Evolutionary conservation across 768 basidiomycete genomes (phyloP).

Genomic region (Lentinus brumalis): DNA sequence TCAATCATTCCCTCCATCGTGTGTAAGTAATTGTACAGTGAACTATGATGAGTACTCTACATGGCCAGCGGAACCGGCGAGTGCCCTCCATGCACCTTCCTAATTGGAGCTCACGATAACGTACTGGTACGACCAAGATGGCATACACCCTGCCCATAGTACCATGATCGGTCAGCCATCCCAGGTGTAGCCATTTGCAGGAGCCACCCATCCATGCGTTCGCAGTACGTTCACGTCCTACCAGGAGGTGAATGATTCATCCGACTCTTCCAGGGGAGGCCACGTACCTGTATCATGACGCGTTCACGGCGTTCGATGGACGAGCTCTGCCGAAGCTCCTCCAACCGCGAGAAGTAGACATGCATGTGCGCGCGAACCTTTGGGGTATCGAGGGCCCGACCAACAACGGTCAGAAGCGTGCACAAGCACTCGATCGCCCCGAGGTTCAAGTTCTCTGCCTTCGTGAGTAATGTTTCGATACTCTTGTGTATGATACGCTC

Average conservation of each 20-base stretch:
- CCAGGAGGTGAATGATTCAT: conserved; percentile 9
- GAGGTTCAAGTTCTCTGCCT: conserved; percentile 94
- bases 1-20: too few relatives aligned
- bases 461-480: conserved; percentile 91
- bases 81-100: too few relatives aligned
- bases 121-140: too few relatives aligned
- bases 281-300: conserved; percentile 90
- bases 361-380: conserved; percentile 88
- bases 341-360: conserved; percentile 92
- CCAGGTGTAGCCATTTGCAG: too few relatives aligned
- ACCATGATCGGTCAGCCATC: too few relatives aligned
- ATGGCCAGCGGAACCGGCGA: too few relatives aligned
- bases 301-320: conserved; percentile 86
- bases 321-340: conserved; percentile 70
- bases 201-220: conserved; percentile 65
- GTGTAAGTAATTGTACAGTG: too few relatives aligned
- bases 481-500: conserved; percentile 99
- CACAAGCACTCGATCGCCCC: conserved; percentile 97
- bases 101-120: too few relatives aligned
- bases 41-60: too few relatives aligned
- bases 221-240: conserved; percentile 93
- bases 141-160: too few relatives aligned
- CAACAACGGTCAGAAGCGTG: conserved; percentile 89
- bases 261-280: neutral
- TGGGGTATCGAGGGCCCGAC: conserved; percentile 73